A percentile compares a stretch with the other conserved stretches of the same genome.
Evolutionary conservation across 1,284 basidiomycete species (phyloP).

Genomic region (Coniferiporia weirii): DNA sequence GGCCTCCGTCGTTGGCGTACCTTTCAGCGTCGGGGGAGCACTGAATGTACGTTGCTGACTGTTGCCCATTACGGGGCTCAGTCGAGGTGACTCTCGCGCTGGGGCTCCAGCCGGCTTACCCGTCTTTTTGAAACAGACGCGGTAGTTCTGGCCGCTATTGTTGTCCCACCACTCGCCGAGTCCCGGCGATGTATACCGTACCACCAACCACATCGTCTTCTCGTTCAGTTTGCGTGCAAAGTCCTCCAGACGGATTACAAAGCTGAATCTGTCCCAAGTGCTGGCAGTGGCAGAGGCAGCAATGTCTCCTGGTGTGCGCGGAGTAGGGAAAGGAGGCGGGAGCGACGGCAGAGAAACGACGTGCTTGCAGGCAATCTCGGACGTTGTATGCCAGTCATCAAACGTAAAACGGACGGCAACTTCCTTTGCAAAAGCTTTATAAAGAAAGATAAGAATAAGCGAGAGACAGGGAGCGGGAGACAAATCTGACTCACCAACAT

Average conservation of each 20-base stretch:
- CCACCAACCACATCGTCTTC: constrained; percentile 62
- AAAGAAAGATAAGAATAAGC: constrained; percentile 10
- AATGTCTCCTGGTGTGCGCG: constrained; percentile 32
- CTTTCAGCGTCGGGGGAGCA: constrained; percentile 30
- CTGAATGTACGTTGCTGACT: constrained; percentile 33
- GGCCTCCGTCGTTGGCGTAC: constrained; percentile 29
- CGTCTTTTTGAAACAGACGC: constrained; percentile 49
- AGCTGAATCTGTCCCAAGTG: constrained; percentile 54
- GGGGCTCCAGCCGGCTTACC: constrained; percentile 3
- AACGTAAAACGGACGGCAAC: constrained; percentile 87
- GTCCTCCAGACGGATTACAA: constrained; percentile 70
- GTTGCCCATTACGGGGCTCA: constrained; percentile 12
- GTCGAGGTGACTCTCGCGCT: background rate
- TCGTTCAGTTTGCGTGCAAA: constrained; percentile 63
- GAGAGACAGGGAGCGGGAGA: constrained; percentile 71
- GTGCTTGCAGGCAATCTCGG: constrained; percentile 73
- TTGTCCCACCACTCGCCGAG: constrained; percentile 84
- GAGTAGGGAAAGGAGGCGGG: constrained; percentile 35
- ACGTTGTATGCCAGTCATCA: constrained; percentile 91
- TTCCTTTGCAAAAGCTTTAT: constrained; percentile 77
- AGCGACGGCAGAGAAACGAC: constrained; percentile 46
- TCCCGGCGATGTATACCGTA: constrained; percentile 47
- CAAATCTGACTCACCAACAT: constrained; percentile 26
- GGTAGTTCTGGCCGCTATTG: constrained; percentile 77
- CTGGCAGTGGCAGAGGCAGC: constrained; percentile 17